These are phyloP conservation scores for Botrytis squamosa DNA, from an alignment of 2,329 filamentous ascomycete species.

Conservation along the genomic window DNA sequence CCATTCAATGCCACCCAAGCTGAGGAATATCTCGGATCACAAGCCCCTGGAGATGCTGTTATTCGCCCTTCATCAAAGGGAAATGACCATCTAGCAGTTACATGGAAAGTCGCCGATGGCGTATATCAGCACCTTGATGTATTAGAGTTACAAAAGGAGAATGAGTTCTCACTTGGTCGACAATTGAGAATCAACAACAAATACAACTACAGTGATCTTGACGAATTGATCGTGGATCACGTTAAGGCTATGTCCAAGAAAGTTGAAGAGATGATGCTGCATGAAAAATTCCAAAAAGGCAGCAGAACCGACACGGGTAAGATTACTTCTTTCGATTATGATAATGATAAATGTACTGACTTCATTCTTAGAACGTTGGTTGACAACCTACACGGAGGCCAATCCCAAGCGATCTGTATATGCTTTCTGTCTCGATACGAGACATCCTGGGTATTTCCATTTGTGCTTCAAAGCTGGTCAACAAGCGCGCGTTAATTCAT, in stretches of 20 bases:
- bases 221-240: constrained; percentile 95
- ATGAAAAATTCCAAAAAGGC: constrained; percentile 89
- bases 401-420: constrained; percentile 94
- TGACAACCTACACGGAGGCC: constrained; percentile 92
- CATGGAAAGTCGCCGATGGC: constrained; percentile 95
- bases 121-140: constrained; percentile 99
- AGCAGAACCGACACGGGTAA: constrained; percentile 81
- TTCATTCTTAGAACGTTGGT: constrained; percentile 73
- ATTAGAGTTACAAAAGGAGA: constrained; percentile 93
- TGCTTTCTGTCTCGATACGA: constrained; percentile 90
- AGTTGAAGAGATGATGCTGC: constrained; percentile 90
- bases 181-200: constrained; percentile 82
- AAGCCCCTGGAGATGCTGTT: constrained; percentile 83
- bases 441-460: constrained; percentile 91
- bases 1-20: constrained; percentile 91
- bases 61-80: constrained; percentile 95
- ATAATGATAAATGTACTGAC: constrained; percentile 15
- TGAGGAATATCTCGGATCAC: constrained; percentile 86
- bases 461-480: constrained; percentile 94
- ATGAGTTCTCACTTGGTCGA: constrained; percentile 89
- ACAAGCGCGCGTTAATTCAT: constrained; percentile 68
- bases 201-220: constrained; percentile 91
- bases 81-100: constrained; percentile 90
- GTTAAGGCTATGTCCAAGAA: constrained; percentile 98
- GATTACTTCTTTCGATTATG: constrained; percentile 40